These are phyloP conservation scores for Ganoderma resinaceum DNA, from an alignment of 1,284 basidiomycete species.

Conservation along the genomic window DNA sequence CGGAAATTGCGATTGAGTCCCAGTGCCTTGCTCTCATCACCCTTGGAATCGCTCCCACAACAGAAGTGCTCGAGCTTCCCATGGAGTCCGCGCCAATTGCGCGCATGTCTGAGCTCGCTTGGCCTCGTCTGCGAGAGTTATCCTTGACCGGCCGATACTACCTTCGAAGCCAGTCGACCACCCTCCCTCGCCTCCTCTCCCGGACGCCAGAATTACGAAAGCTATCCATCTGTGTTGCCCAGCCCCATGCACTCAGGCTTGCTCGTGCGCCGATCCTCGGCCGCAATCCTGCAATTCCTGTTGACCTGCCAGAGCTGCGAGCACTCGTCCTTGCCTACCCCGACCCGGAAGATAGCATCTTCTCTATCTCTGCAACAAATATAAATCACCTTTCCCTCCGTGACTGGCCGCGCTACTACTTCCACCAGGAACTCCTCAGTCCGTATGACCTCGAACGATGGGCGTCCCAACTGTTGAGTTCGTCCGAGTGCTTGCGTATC, in stretches of 20 bases:
- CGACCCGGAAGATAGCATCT: slow-evolving; percentile 18
- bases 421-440: slow-evolving; percentile 3
- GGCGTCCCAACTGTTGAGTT: slow-evolving; percentile 9
- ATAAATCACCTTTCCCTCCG: slow-evolving; percentile 15
- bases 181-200: slow-evolving; percentile 6
- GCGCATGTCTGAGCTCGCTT: slow-evolving; percentile 16
- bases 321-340: slow-evolving; percentile 15
- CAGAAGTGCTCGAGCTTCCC: slow-evolving; percentile 10
- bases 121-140: slow-evolving; percentile 11
- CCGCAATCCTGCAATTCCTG: not conserved
- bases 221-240: slow-evolving; percentile 4
- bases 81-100: slow-evolving; percentile 13
- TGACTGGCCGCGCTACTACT: slow-evolving; percentile 21
- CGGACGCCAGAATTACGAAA: slow-evolving; percentile 4
- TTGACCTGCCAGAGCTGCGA: slow-evolving; percentile 4
- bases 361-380: slow-evolving; percentile 4
- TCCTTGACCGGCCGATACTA: slow-evolving; percentile 10
- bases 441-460: slow-evolving; percentile 3
- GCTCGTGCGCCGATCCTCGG: slow-evolving; percentile 11
- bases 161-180: slow-evolving; percentile 9
- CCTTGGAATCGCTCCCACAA: slow-evolving; percentile 10
- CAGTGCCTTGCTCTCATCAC: slow-evolving; percentile 15
- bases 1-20: slow-evolving; percentile 14
- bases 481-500: slow-evolving; percentile 18
- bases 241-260: slow-evolving; percentile 4